Evolutionary conservation across 2,329 filamentous ascomycete species (phyloP).

Genomic region (Aspergillus sp.): DNA sequence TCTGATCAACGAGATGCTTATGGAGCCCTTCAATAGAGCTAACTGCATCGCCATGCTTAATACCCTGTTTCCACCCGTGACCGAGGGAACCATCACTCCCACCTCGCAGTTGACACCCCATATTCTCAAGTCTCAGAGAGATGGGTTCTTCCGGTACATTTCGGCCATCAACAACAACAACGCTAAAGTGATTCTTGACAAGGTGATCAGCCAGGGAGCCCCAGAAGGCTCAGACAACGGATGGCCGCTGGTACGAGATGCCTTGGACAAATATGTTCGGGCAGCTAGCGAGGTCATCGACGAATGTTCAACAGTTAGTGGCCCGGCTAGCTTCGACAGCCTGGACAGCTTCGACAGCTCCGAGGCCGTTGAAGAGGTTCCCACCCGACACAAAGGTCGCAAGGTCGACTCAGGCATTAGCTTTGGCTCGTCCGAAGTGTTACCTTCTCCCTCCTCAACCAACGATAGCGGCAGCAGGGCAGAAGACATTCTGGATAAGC

Average conservation of each 20-base stretch:
- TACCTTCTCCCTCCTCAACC: constrained; percentile 40
- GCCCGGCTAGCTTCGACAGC: constrained; percentile 39
- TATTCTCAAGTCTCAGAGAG: constrained; percentile 58
- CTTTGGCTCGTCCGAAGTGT: constrained; percentile 46
- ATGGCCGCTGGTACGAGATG: constrained; percentile 52
- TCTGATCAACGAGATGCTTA: constrained; percentile 64
- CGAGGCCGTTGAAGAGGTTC: constrained; percentile 27
- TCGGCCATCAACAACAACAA: constrained; percentile 55
- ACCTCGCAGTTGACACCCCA: constrained; percentile 53
- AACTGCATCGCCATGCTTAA: constrained; percentile 69
- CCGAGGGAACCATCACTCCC: constrained; percentile 43
- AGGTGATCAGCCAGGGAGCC: constrained; percentile 55
- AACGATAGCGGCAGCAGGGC: constrained; percentile 30
- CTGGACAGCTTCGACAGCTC: constrained; percentile 27
- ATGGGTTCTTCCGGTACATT: constrained; percentile 64
- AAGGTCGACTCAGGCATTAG: constrained; percentile 66
- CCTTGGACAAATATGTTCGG: constrained; percentile 59
- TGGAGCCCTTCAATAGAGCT: constrained; percentile 62
- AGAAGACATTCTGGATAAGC: constrained; percentile 39
- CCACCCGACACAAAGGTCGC: constrained; percentile 46
- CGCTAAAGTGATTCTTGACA: constrained; percentile 54
- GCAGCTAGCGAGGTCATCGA: constrained; percentile 61
- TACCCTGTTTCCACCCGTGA: constrained; percentile 62
- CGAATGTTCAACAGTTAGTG: constrained; percentile 55
- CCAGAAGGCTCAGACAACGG: constrained; percentile 53